Base-by-base conservation (phyloP, 1,284 basidiomycete genomes). In the Singerocomus inundabilis region DNA sequence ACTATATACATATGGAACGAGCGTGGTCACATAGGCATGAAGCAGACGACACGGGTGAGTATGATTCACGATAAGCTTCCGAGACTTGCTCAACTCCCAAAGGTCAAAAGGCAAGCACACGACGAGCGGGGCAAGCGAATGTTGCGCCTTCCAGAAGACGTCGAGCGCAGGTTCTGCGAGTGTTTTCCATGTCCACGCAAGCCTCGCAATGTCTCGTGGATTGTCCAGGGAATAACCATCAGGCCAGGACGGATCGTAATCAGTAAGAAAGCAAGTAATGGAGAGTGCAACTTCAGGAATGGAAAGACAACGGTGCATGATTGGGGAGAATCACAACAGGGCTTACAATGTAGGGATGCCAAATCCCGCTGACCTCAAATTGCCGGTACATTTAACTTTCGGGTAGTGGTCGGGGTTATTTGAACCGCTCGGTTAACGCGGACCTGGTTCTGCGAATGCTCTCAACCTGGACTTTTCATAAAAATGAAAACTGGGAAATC, bases 81-180 rank as follows among this genome's bases (percentile, higher is more conserved):
- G 44, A 25, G 49, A 46, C 29, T 49, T 56, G 2, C 44, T 51
- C 10, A 59, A 13, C 24, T 60, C 48, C 66, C 66, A 70, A 2
- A 56, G 16, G 40, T 61, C 53, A 12, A 44, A 8, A 10, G 66
- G 57, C 9, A 69, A 38, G 21, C 64, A 70, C 62, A 66, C n/a
- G n/a, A n/a, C n/a, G n/a, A n/a, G n/a, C n/a, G n/a, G n/a, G n/a
- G n/a, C n/a, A n/a, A n/a, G n/a, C 2, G 68, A 68, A 44, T 59
- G 59, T 43, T 68, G 64, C 1, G 59, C 66, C 31, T 21, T 44
- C 64, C 64, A 66, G 29, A 66, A 68, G 30, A 67, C 49, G 32
- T 70, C 66, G 25, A 66, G 52, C 6, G 64, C 59, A 5, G 59
- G 63, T 18, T 66, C 64, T 37, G 54, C 46, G 34, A 66, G 56